Percentiles rank a stretch among this genome's conserved stretches.
phyloP scores from a whole-genome alignment of 768 basidiomycete genomes.

The Leucogyrophana mollusca region DNA sequence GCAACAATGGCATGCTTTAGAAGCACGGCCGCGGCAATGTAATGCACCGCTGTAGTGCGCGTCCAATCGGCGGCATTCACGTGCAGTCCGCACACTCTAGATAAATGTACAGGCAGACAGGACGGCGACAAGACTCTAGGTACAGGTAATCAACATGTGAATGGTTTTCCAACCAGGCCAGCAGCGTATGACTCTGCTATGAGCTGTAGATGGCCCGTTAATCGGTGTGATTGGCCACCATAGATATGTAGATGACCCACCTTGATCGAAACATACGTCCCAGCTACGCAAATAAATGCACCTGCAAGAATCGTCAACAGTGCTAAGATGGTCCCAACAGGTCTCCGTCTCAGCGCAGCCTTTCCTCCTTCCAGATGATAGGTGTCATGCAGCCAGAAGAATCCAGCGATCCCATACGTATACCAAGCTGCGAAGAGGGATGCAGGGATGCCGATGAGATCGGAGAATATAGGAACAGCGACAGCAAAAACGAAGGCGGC shows the following conservation, averaged over 20 bases:
- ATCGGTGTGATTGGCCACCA: neutral
- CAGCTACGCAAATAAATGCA: constrained; percentile 51
- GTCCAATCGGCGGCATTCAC: no score
- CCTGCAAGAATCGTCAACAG: constrained; percentile 45
- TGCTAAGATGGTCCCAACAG: constrained; percentile 34
- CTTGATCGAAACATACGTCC: constrained; percentile 52
- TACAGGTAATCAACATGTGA: constrained; percentile 34
- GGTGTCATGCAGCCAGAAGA: constrained; percentile 53
- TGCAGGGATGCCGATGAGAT: constrained; percentile 52
- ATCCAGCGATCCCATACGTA: constrained; percentile 51
- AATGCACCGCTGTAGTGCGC: neutral
- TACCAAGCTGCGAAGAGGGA: constrained; percentile 60
- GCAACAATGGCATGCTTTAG: constrained; percentile 1
- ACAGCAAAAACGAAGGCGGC: constrained; percentile 47
- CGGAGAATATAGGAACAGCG: constrained; percentile 54
- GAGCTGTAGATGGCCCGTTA: constrained; percentile 31
- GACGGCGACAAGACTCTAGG: neutral
- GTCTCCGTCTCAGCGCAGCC: constrained; percentile 29
- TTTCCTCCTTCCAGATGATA: constrained; percentile 41
- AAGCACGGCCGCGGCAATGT: constrained; percentile 2
- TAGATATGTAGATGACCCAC: constrained; percentile 23
- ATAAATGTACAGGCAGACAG: no score
- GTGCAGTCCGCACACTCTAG: no score
- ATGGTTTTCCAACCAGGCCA: constrained; percentile 45
- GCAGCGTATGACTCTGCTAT: constrained; percentile 44